Base-by-base conservation (phyloP, 345 rosid genomes). In the Salix dunnii region DNA sequence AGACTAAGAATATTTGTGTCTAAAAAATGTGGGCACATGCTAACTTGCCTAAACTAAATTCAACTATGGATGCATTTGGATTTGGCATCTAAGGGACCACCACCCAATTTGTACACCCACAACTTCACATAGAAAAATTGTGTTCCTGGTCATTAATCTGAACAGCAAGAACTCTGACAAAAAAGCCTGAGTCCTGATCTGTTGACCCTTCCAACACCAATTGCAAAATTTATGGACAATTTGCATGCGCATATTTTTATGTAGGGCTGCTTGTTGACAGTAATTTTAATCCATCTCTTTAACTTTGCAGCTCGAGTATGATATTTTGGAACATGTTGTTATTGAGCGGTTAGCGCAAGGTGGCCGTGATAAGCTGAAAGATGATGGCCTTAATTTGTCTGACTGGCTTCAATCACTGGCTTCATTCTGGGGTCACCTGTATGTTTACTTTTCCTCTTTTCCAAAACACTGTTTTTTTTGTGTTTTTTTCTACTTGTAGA, bases 371-470 rank as follows among this genome's bases (percentile, higher is more conserved):
- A 96, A 96, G 87, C 89, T 96, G 48, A 96, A 94, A 85, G 99
- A 96, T 75, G 99, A 96, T 74, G 99, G 99, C 77, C 90, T 96
- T 82, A 93, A 96, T 86, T 82, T 96, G 83, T 96, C 99, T 27
- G 99, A 96, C 78, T 96, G 99, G 99, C 97, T 96, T 78, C 99
- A 94, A 75, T 94, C 98, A 1, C 71, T 96, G 93, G 99, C 99
- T 71, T 96, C 99, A 46, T 96, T 96, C 84, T 96, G 98, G 99
- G 99, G 99, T 84, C 99, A 94, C 89, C 89, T 96, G 99, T 96
- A 92, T 77, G 99, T 92, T 51, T 79, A 80, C 6, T 81, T 74
- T 20, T 58, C 80, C 69, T 86, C 82, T 75, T 86, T 68, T 27
- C 62, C 38, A 71, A 40, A 51, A 66, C 83, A 75, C 74, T 20